These are phyloP conservation scores for Neocatenulostroma microsporum DNA, from an alignment of 2,329 filamentous ascomycete species.

Conservation along the genomic window DNA sequence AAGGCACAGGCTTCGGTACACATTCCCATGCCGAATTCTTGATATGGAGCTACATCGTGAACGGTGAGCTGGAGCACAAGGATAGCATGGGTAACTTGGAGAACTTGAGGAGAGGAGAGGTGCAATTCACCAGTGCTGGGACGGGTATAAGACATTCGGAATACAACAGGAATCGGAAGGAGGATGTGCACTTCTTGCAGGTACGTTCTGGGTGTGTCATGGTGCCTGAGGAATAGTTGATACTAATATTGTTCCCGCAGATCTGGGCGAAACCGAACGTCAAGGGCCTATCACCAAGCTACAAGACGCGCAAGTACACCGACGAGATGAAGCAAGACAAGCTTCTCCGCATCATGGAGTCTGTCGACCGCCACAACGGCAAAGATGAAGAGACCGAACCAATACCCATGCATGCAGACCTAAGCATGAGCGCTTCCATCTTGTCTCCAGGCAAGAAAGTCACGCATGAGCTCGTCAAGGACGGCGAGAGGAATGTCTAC, in stretches of 20 bases:
- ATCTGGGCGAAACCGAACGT: conserved; percentile 79
- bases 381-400: conserved; percentile 60
- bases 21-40: conserved; percentile 81
- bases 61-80: conserved; percentile 76
- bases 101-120: conserved; percentile 71
- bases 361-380: conserved; percentile 55
- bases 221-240: no score
- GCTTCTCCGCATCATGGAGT: conserved; percentile 70
- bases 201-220: conserved; percentile 55
- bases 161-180: conserved; percentile 63
- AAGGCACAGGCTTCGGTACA: conserved; percentile 70
- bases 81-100: conserved; percentile 67
- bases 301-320: conserved; percentile 65
- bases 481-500: conserved; percentile 63
- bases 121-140: conserved; percentile 86
- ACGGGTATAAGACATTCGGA: conserved; percentile 74
- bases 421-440: conserved; percentile 73
- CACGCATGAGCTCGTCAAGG: conserved; percentile 62
- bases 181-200: conserved; percentile 75
- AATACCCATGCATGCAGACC: conserved; percentile 77
- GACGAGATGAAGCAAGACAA: conserved; percentile 64
- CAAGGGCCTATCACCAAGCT: conserved; percentile 61
- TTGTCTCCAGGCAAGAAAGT: conserved; percentile 59
- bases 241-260: neutral
- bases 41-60: conserved; percentile 84